Conservation (phyloP, 225 moss, liverwort and hornwort species). For the Thuidium tamariscinum region DNA sequence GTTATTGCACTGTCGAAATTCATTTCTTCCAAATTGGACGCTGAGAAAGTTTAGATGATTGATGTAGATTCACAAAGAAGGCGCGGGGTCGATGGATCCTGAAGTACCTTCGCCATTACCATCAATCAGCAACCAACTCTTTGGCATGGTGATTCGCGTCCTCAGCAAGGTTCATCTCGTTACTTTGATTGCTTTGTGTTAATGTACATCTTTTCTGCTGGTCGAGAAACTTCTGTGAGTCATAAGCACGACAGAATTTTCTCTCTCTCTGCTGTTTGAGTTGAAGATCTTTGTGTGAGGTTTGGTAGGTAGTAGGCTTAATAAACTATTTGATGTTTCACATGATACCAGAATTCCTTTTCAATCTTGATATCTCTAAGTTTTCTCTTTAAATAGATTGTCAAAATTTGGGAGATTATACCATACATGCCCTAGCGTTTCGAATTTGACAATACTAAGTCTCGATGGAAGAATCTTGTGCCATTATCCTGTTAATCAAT, state of each 20-base stretch:
- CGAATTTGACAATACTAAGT: background rate
- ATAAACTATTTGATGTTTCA: background rate
- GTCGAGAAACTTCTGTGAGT: background rate
- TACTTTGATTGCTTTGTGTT: background rate
- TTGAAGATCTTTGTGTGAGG: background rate
- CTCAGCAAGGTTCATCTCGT: conserved; percentile 34
- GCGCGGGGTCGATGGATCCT: conserved; percentile 20
- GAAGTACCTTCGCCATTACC: conserved; percentile 22
- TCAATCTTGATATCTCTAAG: background rate
- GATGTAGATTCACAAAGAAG: conserved; percentile 56
- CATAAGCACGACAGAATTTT: background rate
- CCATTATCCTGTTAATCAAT: background rate
- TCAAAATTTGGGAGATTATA: background rate
- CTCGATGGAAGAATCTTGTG: background rate
- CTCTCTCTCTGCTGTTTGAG: background rate
- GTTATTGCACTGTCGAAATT: background rate
- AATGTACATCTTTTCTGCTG: background rate
- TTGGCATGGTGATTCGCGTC: conserved; percentile 42
- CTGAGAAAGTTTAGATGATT: background rate
- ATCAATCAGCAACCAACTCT: conserved; percentile 50
- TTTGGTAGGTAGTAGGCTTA: background rate
- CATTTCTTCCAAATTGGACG: background rate
- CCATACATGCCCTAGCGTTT: background rate
- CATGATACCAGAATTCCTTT: background rate
- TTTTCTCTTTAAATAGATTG: background rate